These are phyloP conservation scores for Camelina laxa DNA, from an alignment of 345 rosid species.

Conservation along the genomic window DNA sequence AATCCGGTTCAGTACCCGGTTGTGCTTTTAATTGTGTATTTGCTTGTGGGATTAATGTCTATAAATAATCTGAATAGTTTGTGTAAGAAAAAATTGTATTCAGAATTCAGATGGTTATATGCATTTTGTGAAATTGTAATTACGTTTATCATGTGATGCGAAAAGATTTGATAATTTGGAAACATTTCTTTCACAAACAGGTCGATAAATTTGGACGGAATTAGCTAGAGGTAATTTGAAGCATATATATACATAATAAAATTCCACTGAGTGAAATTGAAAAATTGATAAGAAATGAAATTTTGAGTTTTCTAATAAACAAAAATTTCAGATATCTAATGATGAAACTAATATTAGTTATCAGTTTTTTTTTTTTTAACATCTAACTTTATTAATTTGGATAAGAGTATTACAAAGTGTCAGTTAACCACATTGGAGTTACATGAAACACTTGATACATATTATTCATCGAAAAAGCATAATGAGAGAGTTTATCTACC, in stretches of 20 bases:
- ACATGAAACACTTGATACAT: too few relatives aligned
- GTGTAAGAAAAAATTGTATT: background rate
- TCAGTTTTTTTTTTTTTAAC: too few relatives aligned
- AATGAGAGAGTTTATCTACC: too few relatives aligned
- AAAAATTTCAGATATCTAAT: background rate
- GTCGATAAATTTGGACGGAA: background rate
- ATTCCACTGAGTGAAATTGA: background rate
- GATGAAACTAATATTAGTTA: too few relatives aligned
- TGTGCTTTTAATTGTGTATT: slow-evolving; percentile 12
- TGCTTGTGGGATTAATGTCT: slow-evolving; percentile 25
- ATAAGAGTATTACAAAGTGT: too few relatives aligned
- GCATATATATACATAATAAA: background rate
- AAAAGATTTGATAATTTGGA: background rate
- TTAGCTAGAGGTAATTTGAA: background rate
- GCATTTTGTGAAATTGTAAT: slow-evolving; percentile 19
- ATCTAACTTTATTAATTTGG: too few relatives aligned
- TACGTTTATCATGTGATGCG: background rate
- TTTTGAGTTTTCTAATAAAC: too few relatives aligned
- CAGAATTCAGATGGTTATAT: slow-evolving; percentile 13
- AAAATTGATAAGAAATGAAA: background rate
- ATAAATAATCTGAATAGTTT: slow-evolving; percentile 10
- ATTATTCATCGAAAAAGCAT: too few relatives aligned
- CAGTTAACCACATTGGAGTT: too few relatives aligned
- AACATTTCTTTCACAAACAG: background rate
- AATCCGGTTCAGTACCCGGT: slow-evolving; percentile 18